These are phyloP conservation scores for Entoloma clypeatum DNA, from an alignment of 1,284 basidiomycete species.

Conservation along the genomic window DNA sequence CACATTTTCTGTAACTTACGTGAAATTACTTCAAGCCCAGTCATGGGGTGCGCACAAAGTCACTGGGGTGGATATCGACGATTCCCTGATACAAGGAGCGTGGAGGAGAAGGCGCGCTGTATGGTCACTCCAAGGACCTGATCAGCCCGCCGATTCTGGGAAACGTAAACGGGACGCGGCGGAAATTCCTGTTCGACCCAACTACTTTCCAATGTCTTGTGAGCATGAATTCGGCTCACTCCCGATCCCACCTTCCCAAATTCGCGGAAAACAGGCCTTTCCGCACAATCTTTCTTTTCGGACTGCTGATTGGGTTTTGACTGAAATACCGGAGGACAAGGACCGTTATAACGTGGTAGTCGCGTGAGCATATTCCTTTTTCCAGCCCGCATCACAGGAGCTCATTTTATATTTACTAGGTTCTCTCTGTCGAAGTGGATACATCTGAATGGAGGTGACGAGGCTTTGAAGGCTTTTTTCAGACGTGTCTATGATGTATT, in stretches of 20 bases:
- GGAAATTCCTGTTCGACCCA: slow-evolving; percentile 12
- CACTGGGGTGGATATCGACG: slow-evolving; percentile 79
- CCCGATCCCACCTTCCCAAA: slow-evolving; percentile 51
- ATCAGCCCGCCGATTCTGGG: slow-evolving; percentile 5
- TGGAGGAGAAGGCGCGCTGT: slow-evolving; percentile 64
- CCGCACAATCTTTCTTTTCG: slow-evolving; percentile 75
- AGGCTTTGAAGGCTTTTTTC: slow-evolving; percentile 63
- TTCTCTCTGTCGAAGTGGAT: slow-evolving; percentile 87
- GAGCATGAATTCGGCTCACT: slow-evolving; percentile 71
- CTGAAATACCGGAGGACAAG: slow-evolving; percentile 50
- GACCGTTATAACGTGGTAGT: slow-evolving; percentile 69
- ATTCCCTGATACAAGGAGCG: slow-evolving; percentile 61
- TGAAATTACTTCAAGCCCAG: slow-evolving; percentile 48
- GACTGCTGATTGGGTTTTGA: slow-evolving; percentile 65
- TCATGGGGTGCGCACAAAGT: slow-evolving; percentile 55
- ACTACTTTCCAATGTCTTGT: slow-evolving; percentile 72
- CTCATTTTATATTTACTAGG: slow-evolving; percentile 33
- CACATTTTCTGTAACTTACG: neutral
- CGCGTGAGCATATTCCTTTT: slow-evolving; percentile 46
- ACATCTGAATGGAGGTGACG: slow-evolving; percentile 73
- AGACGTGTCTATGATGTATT: slow-evolving; percentile 53
- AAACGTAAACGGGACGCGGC: slow-evolving; percentile 23
- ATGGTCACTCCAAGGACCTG: slow-evolving; percentile 63
- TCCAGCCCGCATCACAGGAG: neutral
- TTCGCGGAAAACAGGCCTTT: slow-evolving; percentile 41